phyloP scores from a whole-genome alignment of 2,329 filamentous ascomycete genomes.

The Beauveria medogensis region DNA sequence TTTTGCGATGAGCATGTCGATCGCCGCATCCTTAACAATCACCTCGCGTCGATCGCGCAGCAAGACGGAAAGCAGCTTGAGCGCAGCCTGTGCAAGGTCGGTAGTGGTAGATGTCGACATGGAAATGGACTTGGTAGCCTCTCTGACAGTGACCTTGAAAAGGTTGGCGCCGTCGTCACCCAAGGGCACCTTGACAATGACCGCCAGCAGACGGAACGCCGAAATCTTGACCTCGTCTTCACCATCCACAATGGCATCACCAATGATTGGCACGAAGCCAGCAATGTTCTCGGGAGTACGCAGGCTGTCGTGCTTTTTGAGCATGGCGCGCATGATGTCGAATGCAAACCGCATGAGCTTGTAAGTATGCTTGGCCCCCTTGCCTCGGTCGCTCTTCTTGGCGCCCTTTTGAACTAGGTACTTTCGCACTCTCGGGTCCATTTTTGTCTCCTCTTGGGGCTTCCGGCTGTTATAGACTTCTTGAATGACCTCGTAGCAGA shows the following conservation, averaged over 20 bases:
- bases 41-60: conserved; percentile 73
- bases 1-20: conserved; percentile 75
- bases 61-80: conserved; percentile 82
- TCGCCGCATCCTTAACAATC: conserved; percentile 67
- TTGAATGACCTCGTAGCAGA: conserved; percentile 91
- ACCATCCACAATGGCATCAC: conserved; percentile 73
- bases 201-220: conserved; percentile 74
- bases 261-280: conserved; percentile 82
- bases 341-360: conserved; percentile 85
- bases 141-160: conserved; percentile 71
- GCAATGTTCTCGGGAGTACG: conserved; percentile 71
- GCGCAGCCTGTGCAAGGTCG: conserved; percentile 75
- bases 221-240: conserved; percentile 93
- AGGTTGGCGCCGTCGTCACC: conserved; percentile 57
- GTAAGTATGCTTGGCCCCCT: conserved; percentile 71
- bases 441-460: conserved; percentile 41
- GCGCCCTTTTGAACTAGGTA: conserved; percentile 77
- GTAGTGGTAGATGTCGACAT: conserved; percentile 69
- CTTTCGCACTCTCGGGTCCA: conserved; percentile 56
- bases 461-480: conserved; percentile 65
- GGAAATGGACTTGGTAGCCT: conserved; percentile 76
- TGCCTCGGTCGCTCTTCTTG: conserved; percentile 64
- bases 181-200: conserved; percentile 78
- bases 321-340: conserved; percentile 75
- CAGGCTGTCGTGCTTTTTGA: conserved; percentile 77